phyloP scores from a whole-genome alignment of 192 early-diverging fungal species.

The Entophlyctis luteolus region DNA sequence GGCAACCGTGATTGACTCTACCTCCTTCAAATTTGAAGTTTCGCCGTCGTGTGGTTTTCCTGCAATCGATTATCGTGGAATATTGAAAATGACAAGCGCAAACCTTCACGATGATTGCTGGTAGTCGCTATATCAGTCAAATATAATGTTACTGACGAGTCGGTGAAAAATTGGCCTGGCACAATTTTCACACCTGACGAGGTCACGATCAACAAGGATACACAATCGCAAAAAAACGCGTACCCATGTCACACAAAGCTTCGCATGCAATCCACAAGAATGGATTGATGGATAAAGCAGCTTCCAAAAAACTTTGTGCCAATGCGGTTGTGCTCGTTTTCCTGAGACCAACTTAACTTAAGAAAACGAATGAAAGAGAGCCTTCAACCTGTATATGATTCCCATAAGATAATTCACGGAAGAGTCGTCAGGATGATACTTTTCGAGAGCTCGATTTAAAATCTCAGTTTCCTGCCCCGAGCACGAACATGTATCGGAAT shows the following conservation, averaged over 20 bases:
- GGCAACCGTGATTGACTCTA: not conserved
- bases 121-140: not conserved
- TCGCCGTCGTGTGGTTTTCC: not conserved
- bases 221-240: conserved; percentile 10
- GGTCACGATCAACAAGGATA: not conserved
- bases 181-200: not conserved
- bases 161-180: conserved; percentile 3
- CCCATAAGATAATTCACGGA: conserved; percentile 26
- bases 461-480: not conserved
- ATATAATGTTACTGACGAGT: not conserved
- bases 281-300: conserved; percentile 34
- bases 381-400: conserved; percentile 17
- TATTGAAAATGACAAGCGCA: not conserved
- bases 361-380: not conserved
- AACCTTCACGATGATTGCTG: not conserved
- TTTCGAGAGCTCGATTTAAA: not conserved
- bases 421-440: conserved; percentile 12
- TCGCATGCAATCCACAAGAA: conserved; percentile 43
- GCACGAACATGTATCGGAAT: no score
- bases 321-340: not conserved
- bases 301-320: conserved; percentile 18
- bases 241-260: conserved; percentile 36
- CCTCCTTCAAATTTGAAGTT: not conserved
- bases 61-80: not conserved
- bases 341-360: not conserved